These are phyloP conservation scores for Phyllosticta capitalensis DNA, from an alignment of 2,329 filamentous ascomycete species.

Conservation along the genomic window DNA sequence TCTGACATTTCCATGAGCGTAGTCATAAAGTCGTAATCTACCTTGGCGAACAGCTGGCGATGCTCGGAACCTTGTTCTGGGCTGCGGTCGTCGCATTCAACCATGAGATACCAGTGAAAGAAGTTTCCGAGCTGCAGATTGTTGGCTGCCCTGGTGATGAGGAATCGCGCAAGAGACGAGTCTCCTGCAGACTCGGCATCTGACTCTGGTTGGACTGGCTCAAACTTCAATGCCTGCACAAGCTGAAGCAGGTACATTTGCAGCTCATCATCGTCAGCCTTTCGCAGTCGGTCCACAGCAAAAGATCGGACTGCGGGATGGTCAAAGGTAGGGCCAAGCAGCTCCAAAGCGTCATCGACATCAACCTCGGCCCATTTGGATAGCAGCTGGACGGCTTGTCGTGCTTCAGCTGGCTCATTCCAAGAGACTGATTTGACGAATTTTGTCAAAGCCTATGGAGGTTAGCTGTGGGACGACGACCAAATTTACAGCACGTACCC, in stretches of 20 bases:
- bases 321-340: constrained; percentile 86
- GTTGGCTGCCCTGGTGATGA: constrained; percentile 76
- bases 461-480: not conserved
- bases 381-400: constrained; percentile 81
- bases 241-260: constrained; percentile 86
- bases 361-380: constrained; percentile 95
- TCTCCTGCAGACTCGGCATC: constrained; percentile 55
- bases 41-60: constrained; percentile 79
- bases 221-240: constrained; percentile 92
- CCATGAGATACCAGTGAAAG: constrained; percentile 97
- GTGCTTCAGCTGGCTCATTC: constrained; percentile 74
- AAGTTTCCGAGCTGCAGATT: constrained; percentile 92
- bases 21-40: constrained; percentile 93
- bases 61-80: constrained; percentile 65
- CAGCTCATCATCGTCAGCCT: constrained; percentile 86
- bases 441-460: constrained; percentile 64
- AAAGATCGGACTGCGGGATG: constrained; percentile 83
- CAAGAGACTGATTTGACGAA: constrained; percentile 98
- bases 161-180: constrained; percentile 79
- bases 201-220: constrained; percentile 45
- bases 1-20: constrained; percentile 64
- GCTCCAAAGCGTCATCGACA: constrained; percentile 88
- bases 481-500: constrained; percentile 12
- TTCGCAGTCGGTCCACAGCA: constrained; percentile 81
- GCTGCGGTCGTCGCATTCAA: constrained; percentile 81